These are phyloP conservation scores for Drosera capensis DNA, from an alignment of 148 eudicot species.

Conservation along the genomic window DNA sequence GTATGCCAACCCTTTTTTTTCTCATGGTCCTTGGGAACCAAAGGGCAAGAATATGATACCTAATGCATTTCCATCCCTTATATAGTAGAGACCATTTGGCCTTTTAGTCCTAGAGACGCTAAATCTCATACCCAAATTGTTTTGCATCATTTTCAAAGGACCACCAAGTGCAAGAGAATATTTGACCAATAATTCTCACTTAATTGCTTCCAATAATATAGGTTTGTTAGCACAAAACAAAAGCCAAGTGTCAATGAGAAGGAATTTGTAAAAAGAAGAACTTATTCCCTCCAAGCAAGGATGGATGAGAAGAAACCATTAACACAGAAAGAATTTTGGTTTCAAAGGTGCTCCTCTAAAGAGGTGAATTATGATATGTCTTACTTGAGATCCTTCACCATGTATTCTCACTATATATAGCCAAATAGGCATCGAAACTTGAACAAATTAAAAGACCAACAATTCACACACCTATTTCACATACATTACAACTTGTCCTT, in stretches of 20 bases:
- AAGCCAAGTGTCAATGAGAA: neutral
- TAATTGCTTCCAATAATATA: neutral
- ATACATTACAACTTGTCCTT: neutral
- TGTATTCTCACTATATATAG: no score
- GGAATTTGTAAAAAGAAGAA: neutral
- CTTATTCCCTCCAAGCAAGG: neutral
- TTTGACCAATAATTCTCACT: neutral
- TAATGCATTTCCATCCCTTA: neutral
- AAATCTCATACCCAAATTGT: neutral
- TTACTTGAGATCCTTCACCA: neutral
- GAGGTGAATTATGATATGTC: neutral
- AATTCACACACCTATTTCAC: neutral
- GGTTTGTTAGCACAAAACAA: neutral
- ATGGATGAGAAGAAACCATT: neutral
- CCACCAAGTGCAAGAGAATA: neutral
- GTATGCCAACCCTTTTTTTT: neutral
- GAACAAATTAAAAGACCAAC: no score
- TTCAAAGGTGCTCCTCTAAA: constrained; percentile 2
- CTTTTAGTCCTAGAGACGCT: neutral
- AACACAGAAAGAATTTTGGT: neutral
- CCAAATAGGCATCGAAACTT: neutral
- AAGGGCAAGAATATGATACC: neutral
- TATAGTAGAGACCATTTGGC: neutral
- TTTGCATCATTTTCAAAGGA: neutral
- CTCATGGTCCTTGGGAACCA: neutral